These are phyloP conservation scores for Lumnitzera racemosa DNA, from an alignment of 345 rosid species.

Conservation along the genomic window DNA sequence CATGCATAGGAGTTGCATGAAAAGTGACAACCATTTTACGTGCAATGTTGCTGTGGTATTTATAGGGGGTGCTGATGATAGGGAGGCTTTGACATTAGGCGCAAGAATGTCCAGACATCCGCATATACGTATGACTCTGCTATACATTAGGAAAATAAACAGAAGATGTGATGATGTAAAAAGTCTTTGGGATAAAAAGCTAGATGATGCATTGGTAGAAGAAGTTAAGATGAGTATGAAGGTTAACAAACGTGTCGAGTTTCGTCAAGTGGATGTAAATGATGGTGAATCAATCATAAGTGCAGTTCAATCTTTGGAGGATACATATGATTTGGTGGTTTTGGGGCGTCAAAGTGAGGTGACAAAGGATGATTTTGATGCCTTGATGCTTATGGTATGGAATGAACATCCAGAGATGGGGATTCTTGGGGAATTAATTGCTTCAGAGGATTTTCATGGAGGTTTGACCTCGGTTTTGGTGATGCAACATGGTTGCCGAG, in stretches of 20 bases:
- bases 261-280: constrained; percentile 1
- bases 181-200: constrained; percentile 6
- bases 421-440: constrained; percentile 13
- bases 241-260: background rate
- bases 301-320: constrained; percentile 2
- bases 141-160: constrained; percentile 12
- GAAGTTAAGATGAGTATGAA: constrained; percentile 16
- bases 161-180: constrained; percentile 6
- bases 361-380: constrained; percentile 1
- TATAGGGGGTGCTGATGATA: constrained; percentile 27
- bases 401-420: constrained; percentile 18
- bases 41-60: constrained; percentile 22
- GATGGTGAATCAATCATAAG: constrained; percentile 1
- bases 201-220: constrained; percentile 28
- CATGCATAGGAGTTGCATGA: background rate
- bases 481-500: constrained; percentile 7
- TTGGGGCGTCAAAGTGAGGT: constrained; percentile 1
- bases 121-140: constrained; percentile 7
- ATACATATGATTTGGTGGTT: constrained; percentile 1
- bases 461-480: constrained; percentile 8
- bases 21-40: background rate
- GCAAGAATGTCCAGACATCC: constrained; percentile 25
- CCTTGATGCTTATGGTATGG: background rate
- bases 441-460: constrained; percentile 3
- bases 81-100: constrained; percentile 28